Conservation (phyloP, 495 filamentous ascomycete genomes). For the Aspergillus avenaceus region DNA sequence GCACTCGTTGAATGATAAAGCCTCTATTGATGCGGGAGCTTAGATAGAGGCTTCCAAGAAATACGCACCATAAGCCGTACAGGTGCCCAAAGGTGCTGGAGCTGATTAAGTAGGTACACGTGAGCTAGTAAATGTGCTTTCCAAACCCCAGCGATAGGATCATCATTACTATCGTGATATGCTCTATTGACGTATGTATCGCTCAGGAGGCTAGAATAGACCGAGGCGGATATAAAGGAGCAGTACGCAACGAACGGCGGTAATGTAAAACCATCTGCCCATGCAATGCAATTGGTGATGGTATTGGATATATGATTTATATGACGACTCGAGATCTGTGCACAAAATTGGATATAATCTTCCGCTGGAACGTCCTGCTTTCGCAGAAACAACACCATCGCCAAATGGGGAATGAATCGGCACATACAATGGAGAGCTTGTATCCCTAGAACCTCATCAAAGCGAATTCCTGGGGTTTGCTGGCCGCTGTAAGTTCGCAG, state of each 20-base stretch:
- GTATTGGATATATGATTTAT: neutral
- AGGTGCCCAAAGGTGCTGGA: neutral
- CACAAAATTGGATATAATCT: neutral
- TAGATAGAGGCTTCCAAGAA: too few relatives aligned
- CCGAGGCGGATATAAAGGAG: neutral
- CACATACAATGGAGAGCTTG: neutral
- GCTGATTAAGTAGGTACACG: neutral
- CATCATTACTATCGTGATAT: neutral
- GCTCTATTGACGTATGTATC: neutral
- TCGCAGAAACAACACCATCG: neutral
- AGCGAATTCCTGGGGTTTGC: too few relatives aligned
- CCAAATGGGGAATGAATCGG: neutral
- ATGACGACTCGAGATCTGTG: neutral
- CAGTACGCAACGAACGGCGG: conserved; percentile 4
- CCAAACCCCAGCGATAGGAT: neutral
- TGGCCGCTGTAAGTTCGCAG: neutral
- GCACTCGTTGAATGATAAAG: too few relatives aligned
- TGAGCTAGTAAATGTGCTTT: neutral
- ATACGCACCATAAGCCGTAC: neutral
- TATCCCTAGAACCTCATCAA: neutral
- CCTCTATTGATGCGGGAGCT: neutral
- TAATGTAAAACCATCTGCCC: neutral
- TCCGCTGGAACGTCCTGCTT: neutral
- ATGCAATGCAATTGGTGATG: neutral
- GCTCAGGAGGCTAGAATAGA: neutral